A percentile compares a stretch with the other conserved stretches of the same genome.
Conservation (phyloP, 345 rosid genomes). For the Murraya paniculata region DNA sequence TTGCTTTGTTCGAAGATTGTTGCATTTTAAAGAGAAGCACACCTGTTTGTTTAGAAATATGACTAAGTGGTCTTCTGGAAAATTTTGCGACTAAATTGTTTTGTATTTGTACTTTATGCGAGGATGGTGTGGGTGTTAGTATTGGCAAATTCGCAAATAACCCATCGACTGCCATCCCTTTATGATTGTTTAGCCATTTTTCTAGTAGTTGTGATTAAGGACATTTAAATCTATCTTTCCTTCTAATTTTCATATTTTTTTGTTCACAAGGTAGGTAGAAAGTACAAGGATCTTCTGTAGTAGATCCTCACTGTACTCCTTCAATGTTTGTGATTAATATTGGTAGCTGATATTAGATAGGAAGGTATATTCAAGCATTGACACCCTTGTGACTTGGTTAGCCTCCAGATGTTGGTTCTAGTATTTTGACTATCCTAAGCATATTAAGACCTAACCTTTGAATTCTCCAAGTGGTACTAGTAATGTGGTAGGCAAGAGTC, state of each 20-base stretch:
- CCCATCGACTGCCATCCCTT: not conserved
- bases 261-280: not conserved
- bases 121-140: not conserved
- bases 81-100: not conserved
- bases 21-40: conserved; percentile 7
- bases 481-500: not conserved
- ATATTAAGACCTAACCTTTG: not conserved
- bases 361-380: not conserved
- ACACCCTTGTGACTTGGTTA: not conserved
- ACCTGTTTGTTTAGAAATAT: conserved; percentile 9
- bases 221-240: not conserved
- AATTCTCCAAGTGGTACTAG: not conserved
- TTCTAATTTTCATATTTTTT: not conserved
- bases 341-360: not conserved
- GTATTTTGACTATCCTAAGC: not conserved
- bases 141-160: too few relatives aligned
- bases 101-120: not conserved
- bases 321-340: not conserved
- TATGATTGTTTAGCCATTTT: not conserved
- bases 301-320: not conserved
- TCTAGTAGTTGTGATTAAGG: not conserved
- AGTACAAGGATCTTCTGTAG: not conserved
- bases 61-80: conserved; percentile 6
- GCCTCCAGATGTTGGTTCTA: not conserved
- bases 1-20: conserved; percentile 13